Evolutionary conservation across 345 rosid genomes (phyloP), one percentile per base, ranked within the genome.

Genomic region (Hevea brasiliensis): DNA sequence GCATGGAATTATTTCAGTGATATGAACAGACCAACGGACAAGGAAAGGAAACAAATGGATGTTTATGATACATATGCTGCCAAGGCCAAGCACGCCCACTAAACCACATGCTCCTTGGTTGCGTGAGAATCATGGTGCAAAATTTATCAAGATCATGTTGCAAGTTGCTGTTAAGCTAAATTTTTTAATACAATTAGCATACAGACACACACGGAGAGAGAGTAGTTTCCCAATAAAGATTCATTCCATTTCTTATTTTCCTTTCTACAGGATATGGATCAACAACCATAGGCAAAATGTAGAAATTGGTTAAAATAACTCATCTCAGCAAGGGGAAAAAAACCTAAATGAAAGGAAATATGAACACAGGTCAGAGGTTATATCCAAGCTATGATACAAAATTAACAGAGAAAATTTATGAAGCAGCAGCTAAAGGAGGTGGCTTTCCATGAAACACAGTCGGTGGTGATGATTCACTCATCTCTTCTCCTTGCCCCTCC

Each of bases 401-500:
- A 8, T 7, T 32, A 32, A 32, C 3, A 37, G 47, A 42, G 44
- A 48, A 12, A 26, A 23, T 67, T 83, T 77, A 92, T 69, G 87
- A 86, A 61, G 92, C 84, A 65, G 97, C 93, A 62, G 95, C 82
- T 57, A 86, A 12, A 20, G 89, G 73, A 32, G 37, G 4, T 27
- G 80, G 65, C 29, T 73, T 71, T 77, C 86, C 95, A 6, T 68
- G 67, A 61, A 86, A 78, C 71, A 80, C 78, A 72, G 70, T 71
- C 61, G 74, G 74, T 1, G 59, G 71, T 15, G 83, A 27, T 45
- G 77, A 42, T 21, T 74, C 79, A 62, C 62, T 65, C 81, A 68
- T 59, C n/a, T 65, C 84, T 51, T 77, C 78, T 23, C 51, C 57
- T 32, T 32, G 3, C 4, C 4, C 3, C 1, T 79, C 87, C 29